These are phyloP conservation scores for Geotrichum macrosporum DNA, from an alignment of 1,139 yeast species.

Conservation along the genomic window DNA sequence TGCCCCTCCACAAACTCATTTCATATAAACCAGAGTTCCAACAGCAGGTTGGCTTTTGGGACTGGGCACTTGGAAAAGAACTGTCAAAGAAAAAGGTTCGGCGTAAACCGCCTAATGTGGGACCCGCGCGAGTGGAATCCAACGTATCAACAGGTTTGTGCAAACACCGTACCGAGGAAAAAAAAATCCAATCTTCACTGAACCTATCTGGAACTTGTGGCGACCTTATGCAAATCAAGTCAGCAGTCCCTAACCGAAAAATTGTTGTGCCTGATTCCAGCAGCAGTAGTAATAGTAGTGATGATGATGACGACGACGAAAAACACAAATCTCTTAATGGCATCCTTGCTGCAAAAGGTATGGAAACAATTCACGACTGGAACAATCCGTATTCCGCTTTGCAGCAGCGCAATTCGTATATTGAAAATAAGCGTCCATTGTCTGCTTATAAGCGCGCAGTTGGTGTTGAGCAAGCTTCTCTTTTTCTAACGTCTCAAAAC, in stretches of 20 bases:
- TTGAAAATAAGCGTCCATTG: constrained; percentile 46
- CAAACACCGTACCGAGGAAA: not conserved
- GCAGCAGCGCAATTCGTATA: constrained; percentile 23
- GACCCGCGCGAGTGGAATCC: constrained; percentile 9
- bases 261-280: constrained; percentile 5
- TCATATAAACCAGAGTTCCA: constrained; percentile 26
- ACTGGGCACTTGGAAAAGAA: constrained; percentile 12
- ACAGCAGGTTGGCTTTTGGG: constrained; percentile 7
- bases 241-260: constrained; percentile 9
- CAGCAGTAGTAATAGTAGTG: constrained; percentile 9
- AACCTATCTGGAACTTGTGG: too few relatives aligned
- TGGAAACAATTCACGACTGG: constrained; percentile 40
- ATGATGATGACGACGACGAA: constrained; percentile 13
- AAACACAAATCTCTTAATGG: constrained; percentile 13
- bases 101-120: not conserved
- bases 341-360: constrained; percentile 21
- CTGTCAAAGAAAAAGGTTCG: not conserved
- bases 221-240: too few relatives aligned
- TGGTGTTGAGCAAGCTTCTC: constrained; percentile 53
- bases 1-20: constrained; percentile 48
- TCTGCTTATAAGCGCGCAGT: constrained; percentile 45
- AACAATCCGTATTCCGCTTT: constrained; percentile 34
- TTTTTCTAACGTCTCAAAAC: constrained; percentile 43
- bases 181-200: not conserved
- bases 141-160: constrained; percentile 4